A percentile compares a stretch with the other conserved stretches of the same genome.
phyloP scores from a whole-genome alignment of 73 alveolate species.

The Tetrahymena thermophila region DNA sequence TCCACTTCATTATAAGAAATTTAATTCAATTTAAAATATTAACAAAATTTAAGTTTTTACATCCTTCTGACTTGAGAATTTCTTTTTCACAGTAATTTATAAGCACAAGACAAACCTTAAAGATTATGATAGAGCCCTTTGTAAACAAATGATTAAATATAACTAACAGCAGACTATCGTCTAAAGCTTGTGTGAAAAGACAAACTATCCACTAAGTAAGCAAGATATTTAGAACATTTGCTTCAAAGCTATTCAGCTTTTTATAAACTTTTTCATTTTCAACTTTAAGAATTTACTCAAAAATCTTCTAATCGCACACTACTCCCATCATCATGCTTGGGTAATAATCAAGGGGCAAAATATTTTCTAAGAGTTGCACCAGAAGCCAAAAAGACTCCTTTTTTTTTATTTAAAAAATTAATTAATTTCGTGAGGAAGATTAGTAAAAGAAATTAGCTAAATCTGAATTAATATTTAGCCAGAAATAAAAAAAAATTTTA shows the following conservation, averaged over 20 bases:
- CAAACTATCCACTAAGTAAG: slow-evolving; percentile 32
- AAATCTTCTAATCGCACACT: slow-evolving; percentile 15
- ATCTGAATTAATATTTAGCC: neutral
- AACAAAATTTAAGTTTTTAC: neutral
- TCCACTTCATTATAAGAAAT: neutral
- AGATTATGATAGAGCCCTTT: neutral
- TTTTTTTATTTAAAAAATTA: neutral
- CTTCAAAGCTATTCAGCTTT: neutral
- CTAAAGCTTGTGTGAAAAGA: slow-evolving; percentile 1
- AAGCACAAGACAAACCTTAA: neutral
- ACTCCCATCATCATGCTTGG: slow-evolving; percentile 29
- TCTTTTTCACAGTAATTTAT: neutral
- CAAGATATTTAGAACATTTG: slow-evolving; percentile 8
- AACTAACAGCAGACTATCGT: neutral
- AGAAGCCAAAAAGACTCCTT: slow-evolving; percentile 40
- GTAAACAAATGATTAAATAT: neutral
- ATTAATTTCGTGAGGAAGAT: neutral
- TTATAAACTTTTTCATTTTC: slow-evolving; percentile 4
- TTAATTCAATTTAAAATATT: neutral
- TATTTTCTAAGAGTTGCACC: slow-evolving; percentile 18
- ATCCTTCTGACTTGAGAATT: neutral
- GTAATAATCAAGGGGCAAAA: slow-evolving; percentile 30
- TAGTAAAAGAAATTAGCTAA: neutral
- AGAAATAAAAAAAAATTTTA: neutral
- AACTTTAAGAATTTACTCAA: neutral